Evolutionary conservation across 768 basidiomycete species (phyloP), one percentile per base, ranked within the genome.

Genomic region (Boletus subcaerulescens): DNA sequence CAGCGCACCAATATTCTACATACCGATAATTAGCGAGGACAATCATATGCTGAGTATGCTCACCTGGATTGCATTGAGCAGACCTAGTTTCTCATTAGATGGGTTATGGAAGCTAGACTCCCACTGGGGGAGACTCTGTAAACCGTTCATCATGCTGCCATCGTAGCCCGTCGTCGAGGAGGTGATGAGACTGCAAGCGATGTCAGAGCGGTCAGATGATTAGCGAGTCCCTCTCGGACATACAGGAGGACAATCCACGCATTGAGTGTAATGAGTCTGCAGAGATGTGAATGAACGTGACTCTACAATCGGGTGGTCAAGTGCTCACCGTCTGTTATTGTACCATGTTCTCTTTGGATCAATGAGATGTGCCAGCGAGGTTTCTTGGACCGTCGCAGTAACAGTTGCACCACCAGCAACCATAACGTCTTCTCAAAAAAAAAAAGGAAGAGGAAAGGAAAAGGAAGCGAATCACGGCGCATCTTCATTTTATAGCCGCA

Each of bases 141-240:
- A 75, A 67, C 85, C 86, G 70, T 90, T 89, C 87, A 89, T 87
- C 82, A 89, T 83, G 67, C 81, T 84, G 55, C 86, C 85, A 63
- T 89, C 88, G 65, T 84, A 89, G 48, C 87, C 88, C 66, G 83
- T 87, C 43, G 84, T 87, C 13, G 85, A 86, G 18, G 87, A 87
- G 12, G 87, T 89, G 64, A 89, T 85, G 58, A 89, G 81, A 48
- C 85, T 86, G 50, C 18, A 50, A 5, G 45, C 31, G 26, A 45
- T 8, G 29, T 13, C 4, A 56, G 31, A 18, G 15, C 12, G 14
- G 54, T 29, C n/a, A 58, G 50, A 42, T 44, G 45, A 17, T n/a
- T 9, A 29, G 26, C 3, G 4, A 26, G 14, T 6, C 42, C 26
- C 7, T 24, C 26, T 0, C 4, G 22, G 41, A 73, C 81, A 48